A percentile compares a stretch with the other conserved stretches of the same genome.
These are phyloP conservation scores for Astrocystis sublimbata DNA, from an alignment of 495 filamentous ascomycete species.

Conservation along the genomic window DNA sequence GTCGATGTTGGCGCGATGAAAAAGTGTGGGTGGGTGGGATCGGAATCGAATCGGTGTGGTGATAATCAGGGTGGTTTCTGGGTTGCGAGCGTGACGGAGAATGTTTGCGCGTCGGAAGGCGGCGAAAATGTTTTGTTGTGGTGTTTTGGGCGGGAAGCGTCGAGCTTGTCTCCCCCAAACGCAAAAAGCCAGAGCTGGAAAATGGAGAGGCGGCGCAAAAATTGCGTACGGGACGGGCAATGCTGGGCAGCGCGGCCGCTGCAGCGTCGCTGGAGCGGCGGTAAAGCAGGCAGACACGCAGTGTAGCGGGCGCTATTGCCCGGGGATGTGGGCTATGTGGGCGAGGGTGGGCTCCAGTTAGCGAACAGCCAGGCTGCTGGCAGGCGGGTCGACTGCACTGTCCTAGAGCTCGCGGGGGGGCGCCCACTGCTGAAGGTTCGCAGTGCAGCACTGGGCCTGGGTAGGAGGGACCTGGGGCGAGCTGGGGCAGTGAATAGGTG, in stretches of 20 bases:
- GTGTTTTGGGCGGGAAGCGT: constrained; percentile 25
- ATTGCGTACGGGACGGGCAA: background rate
- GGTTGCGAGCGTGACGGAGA: background rate
- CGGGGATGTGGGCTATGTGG: too few relatives aligned
- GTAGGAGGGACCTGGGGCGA: background rate
- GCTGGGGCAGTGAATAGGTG: too few relatives aligned
- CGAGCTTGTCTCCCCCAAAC: constrained; percentile 18
- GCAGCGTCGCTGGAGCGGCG: too few relatives aligned
- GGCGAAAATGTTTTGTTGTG: constrained; percentile 37
- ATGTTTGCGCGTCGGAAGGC: constrained; percentile 32
- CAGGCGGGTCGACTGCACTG: too few relatives aligned
- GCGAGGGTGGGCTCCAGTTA: too few relatives aligned
- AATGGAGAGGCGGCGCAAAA: constrained; percentile 34
- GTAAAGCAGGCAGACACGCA: too few relatives aligned
- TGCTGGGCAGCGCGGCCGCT: background rate
- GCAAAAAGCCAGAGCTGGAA: constrained; percentile 14
- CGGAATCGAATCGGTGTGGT: background rate
- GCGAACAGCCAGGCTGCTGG: too few relatives aligned
- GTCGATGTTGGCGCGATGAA: background rate
- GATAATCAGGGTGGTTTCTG: constrained; percentile 14
- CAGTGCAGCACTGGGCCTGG: background rate
- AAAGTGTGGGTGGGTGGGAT: background rate
- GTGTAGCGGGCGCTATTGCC: background rate
- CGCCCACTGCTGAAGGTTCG: too few relatives aligned
- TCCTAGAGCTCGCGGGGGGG: too few relatives aligned